Evolutionary conservation across 345 rosid genomes (phyloP).

Genomic region (Draba incana): DNA sequence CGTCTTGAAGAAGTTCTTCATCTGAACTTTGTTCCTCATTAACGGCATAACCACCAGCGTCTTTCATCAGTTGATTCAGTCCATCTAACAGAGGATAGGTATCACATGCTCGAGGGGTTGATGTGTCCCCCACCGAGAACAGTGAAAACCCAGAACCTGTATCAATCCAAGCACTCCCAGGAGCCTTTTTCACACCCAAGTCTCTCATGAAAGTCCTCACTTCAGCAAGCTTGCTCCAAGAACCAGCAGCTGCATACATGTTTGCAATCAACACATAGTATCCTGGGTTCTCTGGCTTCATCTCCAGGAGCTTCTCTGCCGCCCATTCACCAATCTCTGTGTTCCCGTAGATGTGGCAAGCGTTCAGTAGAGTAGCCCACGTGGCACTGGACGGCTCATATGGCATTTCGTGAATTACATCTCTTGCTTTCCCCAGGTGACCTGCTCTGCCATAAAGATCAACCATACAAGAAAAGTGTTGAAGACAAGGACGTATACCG

Average conservation of each 20-base stretch:
- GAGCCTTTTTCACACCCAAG: slow-evolving; percentile 67
- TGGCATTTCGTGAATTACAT: slow-evolving; percentile 59
- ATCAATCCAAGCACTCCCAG: slow-evolving; percentile 76
- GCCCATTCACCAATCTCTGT: slow-evolving; percentile 76
- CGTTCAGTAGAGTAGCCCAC: slow-evolving; percentile 76
- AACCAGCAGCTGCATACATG: slow-evolving; percentile 70
- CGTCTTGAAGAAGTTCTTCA: slow-evolving; percentile 45
- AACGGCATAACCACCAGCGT: slow-evolving; percentile 40
- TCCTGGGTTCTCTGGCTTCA: slow-evolving; percentile 66
- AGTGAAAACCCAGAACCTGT: slow-evolving; percentile 55
- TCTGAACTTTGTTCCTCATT: slow-evolving; percentile 33
- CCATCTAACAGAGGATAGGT: slow-evolving; percentile 60
- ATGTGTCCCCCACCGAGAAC: slow-evolving; percentile 65
- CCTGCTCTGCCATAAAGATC: slow-evolving; percentile 88
- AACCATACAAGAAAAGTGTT: slow-evolving; percentile 75
- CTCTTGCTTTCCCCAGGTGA: slow-evolving; percentile 55
- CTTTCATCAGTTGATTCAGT: slow-evolving; percentile 65
- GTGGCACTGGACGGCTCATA: slow-evolving; percentile 55
- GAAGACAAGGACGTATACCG: slow-evolving; percentile 54
- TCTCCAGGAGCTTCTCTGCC: slow-evolving; percentile 65
- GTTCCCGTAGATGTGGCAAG: slow-evolving; percentile 65
- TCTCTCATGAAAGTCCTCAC: slow-evolving; percentile 75
- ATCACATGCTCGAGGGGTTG: slow-evolving; percentile 46
- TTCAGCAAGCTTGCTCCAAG: slow-evolving; percentile 65
- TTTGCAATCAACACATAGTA: slow-evolving; percentile 76